These are phyloP conservation scores for Oemleria cerasiformis DNA, from an alignment of 306 rosid species.

Conservation along the genomic window DNA sequence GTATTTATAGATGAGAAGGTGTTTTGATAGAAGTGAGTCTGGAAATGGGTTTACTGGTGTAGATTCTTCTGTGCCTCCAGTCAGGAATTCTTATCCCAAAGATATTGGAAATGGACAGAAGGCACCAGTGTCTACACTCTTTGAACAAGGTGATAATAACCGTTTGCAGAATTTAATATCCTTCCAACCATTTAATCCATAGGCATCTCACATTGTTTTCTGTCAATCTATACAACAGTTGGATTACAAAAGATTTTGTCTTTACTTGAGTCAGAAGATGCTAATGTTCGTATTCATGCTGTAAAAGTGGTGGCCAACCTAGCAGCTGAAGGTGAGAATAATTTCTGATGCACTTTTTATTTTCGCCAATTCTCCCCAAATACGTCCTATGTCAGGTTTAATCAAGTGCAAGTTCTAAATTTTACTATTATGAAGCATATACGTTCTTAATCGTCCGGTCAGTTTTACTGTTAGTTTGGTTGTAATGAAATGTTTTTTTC, in stretches of 20 bases:
- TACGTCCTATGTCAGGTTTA: conserved; percentile 5
- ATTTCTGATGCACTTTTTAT: background rate
- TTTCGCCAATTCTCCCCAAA: background rate
- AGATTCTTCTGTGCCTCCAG: conserved; percentile 66
- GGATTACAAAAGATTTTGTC: conserved; percentile 89
- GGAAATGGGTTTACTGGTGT: conserved; percentile 49
- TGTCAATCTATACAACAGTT: conserved; percentile 49
- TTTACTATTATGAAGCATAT: background rate
- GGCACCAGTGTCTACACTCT: conserved; percentile 68
- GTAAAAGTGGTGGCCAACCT: conserved; percentile 98
- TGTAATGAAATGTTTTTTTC: background rate
- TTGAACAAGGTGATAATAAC: conserved; percentile 70
- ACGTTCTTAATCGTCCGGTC: background rate
- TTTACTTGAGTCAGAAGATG: conserved; percentile 92
- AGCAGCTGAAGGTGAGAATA: conserved; percentile 84
- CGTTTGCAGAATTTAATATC: conserved; percentile 15
- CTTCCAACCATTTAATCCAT: conserved; percentile 17
- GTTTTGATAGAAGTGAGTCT: conserved; percentile 58
- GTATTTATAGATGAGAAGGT: conserved; percentile 67
- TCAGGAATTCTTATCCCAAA: conserved; percentile 59
- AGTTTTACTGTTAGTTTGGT: background rate
- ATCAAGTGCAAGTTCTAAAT: conserved; percentile 1
- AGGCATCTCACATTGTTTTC: conserved; percentile 18
- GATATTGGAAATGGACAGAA: conserved; percentile 59
- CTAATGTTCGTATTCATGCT: conserved; percentile 90